phyloP scores from a whole-genome alignment of 2,329 filamentous ascomycete genomes.

The Penicillium freii region DNA sequence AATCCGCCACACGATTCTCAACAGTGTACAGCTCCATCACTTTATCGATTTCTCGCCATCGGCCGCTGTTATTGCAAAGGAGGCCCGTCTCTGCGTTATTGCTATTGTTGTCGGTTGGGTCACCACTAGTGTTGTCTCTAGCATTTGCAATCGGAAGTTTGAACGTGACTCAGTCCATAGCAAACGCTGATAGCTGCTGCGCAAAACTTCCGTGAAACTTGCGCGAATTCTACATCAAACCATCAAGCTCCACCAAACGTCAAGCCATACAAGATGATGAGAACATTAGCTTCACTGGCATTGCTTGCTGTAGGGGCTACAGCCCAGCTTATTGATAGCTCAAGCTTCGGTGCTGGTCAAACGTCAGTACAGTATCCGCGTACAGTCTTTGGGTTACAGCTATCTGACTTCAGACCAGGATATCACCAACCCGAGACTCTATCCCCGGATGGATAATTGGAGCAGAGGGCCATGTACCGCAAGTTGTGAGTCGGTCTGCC shows the following conservation, averaged over 20 bases:
- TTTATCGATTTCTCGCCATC: slow-evolving; percentile 53
- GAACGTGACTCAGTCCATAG: slow-evolving; percentile 16
- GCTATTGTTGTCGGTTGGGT: slow-evolving; percentile 51
- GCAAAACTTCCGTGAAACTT: neutral
- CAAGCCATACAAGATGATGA: slow-evolving; percentile 37
- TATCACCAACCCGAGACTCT: slow-evolving; percentile 55
- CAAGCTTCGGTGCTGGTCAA: slow-evolving; percentile 73
- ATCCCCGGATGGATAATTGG: slow-evolving; percentile 58
- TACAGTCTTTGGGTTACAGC: neutral
- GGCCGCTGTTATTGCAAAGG: slow-evolving; percentile 49
- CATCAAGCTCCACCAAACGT: neutral
- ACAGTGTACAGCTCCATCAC: slow-evolving; percentile 49
- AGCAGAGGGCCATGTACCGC: slow-evolving; percentile 56
- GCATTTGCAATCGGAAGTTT: slow-evolving; percentile 23
- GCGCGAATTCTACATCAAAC: neutral
- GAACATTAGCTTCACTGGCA: slow-evolving; percentile 41
- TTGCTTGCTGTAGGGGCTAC: slow-evolving; percentile 52
- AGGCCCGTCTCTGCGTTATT: slow-evolving; percentile 52
- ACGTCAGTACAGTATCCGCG: slow-evolving; percentile 47
- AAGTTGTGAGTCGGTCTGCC: slow-evolving; percentile 43
- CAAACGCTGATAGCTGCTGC: slow-evolving; percentile 9
- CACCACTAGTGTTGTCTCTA: slow-evolving; percentile 39
- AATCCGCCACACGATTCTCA: slow-evolving; percentile 47
- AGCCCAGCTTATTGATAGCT: slow-evolving; percentile 67
- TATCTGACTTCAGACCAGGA: slow-evolving; percentile 43